Evolutionary conservation across 1,284 basidiomycete genomes (phyloP).

Genomic region (Flammula alnicola): DNA sequence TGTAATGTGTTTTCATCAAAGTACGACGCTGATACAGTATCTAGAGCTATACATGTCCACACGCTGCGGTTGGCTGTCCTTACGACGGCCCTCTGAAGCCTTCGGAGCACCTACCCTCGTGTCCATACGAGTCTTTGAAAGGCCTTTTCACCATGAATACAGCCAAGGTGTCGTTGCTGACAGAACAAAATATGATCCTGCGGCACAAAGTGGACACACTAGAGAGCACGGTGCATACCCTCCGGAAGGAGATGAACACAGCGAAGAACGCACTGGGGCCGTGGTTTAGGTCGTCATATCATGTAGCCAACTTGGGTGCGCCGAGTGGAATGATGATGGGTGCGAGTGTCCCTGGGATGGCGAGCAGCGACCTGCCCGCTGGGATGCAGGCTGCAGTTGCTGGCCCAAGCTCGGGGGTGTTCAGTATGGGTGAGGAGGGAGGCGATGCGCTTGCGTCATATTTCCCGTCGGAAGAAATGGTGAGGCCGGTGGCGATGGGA

Average conservation of each 20-base stretch:
- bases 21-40: neutral
- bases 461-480: slow-evolving; percentile 43
- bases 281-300: slow-evolving; percentile 51
- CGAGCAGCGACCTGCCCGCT: slow-evolving; percentile 27
- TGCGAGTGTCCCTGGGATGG: slow-evolving; percentile 23
- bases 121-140: slow-evolving; percentile 67
- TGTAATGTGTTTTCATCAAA: neutral
- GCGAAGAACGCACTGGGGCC: slow-evolving; percentile 63
- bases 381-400: slow-evolving; percentile 28
- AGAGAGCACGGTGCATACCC: slow-evolving; percentile 52
- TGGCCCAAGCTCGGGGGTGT: slow-evolving; percentile 18
- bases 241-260: slow-evolving; percentile 55
- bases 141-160: slow-evolving; percentile 60
- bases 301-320: slow-evolving; percentile 1
- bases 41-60: slow-evolving; percentile 42
- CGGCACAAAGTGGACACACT: slow-evolving; percentile 55
- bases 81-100: slow-evolving; percentile 54
- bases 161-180: slow-evolving; percentile 47
- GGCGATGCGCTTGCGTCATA: slow-evolving; percentile 49
- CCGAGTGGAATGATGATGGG: neutral
- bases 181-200: slow-evolving; percentile 64
- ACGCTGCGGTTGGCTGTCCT: slow-evolving; percentile 57
- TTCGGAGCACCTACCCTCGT: slow-evolving; percentile 49
- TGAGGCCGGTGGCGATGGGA: slow-evolving; percentile 1
- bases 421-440: slow-evolving; percentile 25